Conservation (phyloP, 1,139 yeast genomes). For the Yamadazyma pseudoaaseri region DNA sequence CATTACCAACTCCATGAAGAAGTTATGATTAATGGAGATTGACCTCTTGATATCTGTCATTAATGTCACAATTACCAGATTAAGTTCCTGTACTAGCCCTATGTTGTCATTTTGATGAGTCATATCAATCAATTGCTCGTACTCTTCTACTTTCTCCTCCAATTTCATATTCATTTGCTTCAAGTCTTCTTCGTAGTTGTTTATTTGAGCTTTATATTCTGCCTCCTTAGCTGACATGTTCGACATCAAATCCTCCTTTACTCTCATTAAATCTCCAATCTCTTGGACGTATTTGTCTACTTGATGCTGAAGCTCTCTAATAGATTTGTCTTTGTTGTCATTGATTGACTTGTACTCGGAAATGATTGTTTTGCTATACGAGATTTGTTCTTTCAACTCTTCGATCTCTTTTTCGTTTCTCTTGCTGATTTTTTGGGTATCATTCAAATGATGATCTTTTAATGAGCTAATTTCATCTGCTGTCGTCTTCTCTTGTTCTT, state of each 20-base stretch:
- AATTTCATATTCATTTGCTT: slow-evolving; percentile 32
- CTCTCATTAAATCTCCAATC: slow-evolving; percentile 31
- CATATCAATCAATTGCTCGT: slow-evolving; percentile 49
- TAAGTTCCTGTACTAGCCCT: slow-evolving; percentile 27
- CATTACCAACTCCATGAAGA: slow-evolving; percentile 49
- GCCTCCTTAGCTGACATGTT: slow-evolving; percentile 64
- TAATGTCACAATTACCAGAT: slow-evolving; percentile 20
- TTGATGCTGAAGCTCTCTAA: slow-evolving; percentile 29
- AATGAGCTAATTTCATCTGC: slow-evolving; percentile 5
- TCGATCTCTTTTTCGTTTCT: slow-evolving; percentile 8
- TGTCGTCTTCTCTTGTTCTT: slow-evolving; percentile 9
- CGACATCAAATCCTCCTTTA: slow-evolving; percentile 64
- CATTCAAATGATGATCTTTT: slow-evolving; percentile 6
- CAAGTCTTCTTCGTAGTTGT: slow-evolving; percentile 48
- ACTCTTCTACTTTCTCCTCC: slow-evolving; percentile 45
- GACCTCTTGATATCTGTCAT: slow-evolving; percentile 21
- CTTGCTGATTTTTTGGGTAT: slow-evolving; percentile 5
- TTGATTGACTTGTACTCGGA: slow-evolving; percentile 25
- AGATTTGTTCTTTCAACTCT: slow-evolving; percentile 14
- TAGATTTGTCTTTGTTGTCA: slow-evolving; percentile 32
- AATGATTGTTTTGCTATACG: slow-evolving; percentile 8
- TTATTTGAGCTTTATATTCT: slow-evolving; percentile 57
- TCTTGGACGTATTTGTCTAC: slow-evolving; percentile 17
- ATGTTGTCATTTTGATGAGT: slow-evolving; percentile 32
- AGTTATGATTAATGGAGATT: slow-evolving; percentile 23